Evolutionary conservation across 331 rosid species (phyloP).

Genomic region (Dryas integrifolia): DNA sequence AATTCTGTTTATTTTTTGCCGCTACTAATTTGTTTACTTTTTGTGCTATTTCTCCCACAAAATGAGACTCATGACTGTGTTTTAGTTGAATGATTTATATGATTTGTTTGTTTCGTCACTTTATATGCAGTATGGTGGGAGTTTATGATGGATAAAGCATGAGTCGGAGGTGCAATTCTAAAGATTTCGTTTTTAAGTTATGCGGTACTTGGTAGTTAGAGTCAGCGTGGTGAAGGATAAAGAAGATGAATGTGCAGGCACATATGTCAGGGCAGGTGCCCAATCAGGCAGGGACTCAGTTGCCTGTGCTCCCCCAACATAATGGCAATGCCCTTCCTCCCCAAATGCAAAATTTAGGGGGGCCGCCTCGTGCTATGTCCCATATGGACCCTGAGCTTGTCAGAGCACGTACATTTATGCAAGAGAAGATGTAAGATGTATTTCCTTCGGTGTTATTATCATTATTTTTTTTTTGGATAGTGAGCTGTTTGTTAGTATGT

Average conservation of each 20-base stretch:
- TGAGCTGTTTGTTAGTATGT: not conserved
- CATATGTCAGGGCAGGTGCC: conserved; percentile 68
- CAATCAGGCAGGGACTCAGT: conserved; percentile 65
- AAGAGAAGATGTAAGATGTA: conserved; percentile 66
- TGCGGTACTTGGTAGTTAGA: conserved; percentile 30
- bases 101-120: conserved; percentile 10
- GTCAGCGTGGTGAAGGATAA: conserved; percentile 39
- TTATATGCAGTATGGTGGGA: conserved; percentile 14
- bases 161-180: conserved; percentile 13
- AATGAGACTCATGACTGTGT: not conserved
- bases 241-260: conserved; percentile 59
- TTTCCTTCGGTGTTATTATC: not conserved
- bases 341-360: conserved; percentile 52
- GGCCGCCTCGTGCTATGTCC: conserved; percentile 35
- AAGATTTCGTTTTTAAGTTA: conserved; percentile 30
- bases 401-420: conserved; percentile 45
- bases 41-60: not conserved
- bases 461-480: not conserved
- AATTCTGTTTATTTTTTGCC: not conserved
- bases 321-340: conserved; percentile 54
- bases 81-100: not conserved
- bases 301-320: conserved; percentile 51
- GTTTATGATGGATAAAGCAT: conserved; percentile 20
- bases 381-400: conserved; percentile 58
- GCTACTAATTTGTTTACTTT: not conserved